Evolutionary conservation across 2,329 filamentous ascomycete genomes (phyloP).

Genomic region (Verticillium klebahnii): DNA sequence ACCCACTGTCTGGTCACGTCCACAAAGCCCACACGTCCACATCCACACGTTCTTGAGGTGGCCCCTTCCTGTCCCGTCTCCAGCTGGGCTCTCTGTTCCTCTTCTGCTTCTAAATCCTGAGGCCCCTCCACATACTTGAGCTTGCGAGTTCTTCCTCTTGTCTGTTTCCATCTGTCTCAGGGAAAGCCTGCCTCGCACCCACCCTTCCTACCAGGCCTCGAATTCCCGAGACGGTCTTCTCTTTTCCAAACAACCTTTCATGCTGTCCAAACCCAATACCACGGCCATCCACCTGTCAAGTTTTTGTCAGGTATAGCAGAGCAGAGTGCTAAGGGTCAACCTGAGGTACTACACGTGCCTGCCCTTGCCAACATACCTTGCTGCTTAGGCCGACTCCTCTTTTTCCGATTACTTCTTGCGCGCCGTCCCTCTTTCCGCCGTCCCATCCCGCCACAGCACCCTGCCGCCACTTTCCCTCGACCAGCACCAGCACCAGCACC

Average conservation of each 20-base stretch:
- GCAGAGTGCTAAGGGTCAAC: not conserved
- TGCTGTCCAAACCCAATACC: not conserved
- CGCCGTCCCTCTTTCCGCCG: constrained; percentile 5
- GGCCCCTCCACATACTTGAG: not conserved
- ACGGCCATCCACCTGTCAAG: not conserved
- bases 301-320: not conserved
- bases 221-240: not conserved
- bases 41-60: not conserved
- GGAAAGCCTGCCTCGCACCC: not conserved
- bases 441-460: not conserved
- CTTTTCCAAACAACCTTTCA: not conserved
- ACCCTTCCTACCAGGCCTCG: not conserved
- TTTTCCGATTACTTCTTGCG: constrained; percentile 6
- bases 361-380: not conserved
- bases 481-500: not conserved
- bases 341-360: not conserved
- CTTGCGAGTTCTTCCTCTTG: not conserved
- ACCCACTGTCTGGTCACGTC: not conserved
- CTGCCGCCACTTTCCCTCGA: constrained; percentile 1
- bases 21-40: not conserved
- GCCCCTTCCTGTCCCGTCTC: not conserved
- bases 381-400: not conserved
- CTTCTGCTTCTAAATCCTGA: not conserved
- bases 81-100: not conserved
- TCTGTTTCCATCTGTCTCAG: not conserved